These are phyloP conservation scores for Metschnikowia gruessii DNA, from an alignment of 805 yeast species.

Conservation along the genomic window DNA sequence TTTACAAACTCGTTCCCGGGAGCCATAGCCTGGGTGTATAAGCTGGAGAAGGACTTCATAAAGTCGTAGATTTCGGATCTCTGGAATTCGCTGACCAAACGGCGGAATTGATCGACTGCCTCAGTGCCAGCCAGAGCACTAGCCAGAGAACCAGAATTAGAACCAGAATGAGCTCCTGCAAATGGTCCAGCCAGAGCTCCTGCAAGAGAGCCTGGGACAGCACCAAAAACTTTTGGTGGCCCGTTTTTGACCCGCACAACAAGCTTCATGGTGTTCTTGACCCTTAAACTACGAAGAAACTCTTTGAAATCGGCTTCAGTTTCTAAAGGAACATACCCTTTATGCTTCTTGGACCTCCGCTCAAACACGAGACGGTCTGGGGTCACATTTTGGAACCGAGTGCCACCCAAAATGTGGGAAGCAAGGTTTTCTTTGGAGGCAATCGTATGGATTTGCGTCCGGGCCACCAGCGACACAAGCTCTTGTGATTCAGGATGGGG, in stretches of 20 bases:
- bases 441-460: conserved; percentile 2
- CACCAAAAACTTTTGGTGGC: background rate
- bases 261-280: conserved; percentile 44
- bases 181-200: background rate
- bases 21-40: conserved; percentile 6
- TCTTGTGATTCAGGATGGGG: background rate
- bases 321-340: conserved; percentile 39
- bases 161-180: background rate
- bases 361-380: conserved; percentile 7
- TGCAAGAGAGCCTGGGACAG: background rate
- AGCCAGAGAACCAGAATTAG: too few species aligned
- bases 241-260: conserved; percentile 6
- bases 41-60: conserved; percentile 12
- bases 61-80: conserved; percentile 16
- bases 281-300: conserved; percentile 46
- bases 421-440: conserved; percentile 3
- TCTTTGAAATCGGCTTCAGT: conserved; percentile 39
- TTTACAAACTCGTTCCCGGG: conserved; percentile 1
- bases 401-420: conserved; percentile 1
- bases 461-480: background rate
- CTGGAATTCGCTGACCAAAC: conserved; percentile 14
- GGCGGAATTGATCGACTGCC: conserved; percentile 13
- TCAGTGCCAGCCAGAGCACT: conserved; percentile 5
- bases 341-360: conserved; percentile 49
- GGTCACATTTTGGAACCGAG: conserved; percentile 1